Conservation (phyloP, 495 filamentous ascomycete genomes). For the Aspergillus nidulans region DNA sequence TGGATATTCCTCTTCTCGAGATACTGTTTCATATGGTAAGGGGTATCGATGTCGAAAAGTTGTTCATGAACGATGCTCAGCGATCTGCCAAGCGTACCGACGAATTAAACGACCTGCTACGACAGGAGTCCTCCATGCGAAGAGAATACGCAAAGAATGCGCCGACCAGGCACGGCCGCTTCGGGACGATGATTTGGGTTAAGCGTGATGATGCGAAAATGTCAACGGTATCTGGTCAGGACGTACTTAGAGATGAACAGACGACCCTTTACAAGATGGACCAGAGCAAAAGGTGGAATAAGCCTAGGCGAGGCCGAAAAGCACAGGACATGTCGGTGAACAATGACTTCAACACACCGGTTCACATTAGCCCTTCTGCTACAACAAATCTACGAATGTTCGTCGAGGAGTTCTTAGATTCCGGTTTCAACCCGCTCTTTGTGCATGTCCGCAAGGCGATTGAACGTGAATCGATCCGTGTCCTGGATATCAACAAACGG, state of each 20-base stretch:
- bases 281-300: conserved; percentile 82
- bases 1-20: conserved; percentile 84
- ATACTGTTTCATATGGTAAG: conserved; percentile 89
- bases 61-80: conserved; percentile 79
- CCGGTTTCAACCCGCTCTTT: conserved; percentile 93
- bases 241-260: conserved; percentile 69
- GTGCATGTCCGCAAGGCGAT: conserved; percentile 80
- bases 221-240: conserved; percentile 83
- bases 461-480: conserved; percentile 83
- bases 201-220: conserved; percentile 77
- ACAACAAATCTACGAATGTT: conserved; percentile 71
- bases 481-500: conserved; percentile 63
- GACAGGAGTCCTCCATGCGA: conserved; percentile 75
- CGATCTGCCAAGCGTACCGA: conserved; percentile 60
- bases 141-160: conserved; percentile 72
- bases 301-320: conserved; percentile 59
- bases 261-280: conserved; percentile 83
- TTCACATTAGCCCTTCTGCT: conserved; percentile 62
- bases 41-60: conserved; percentile 75
- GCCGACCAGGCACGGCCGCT: conserved; percentile 86
- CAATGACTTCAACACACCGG: conserved; percentile 71
- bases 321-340: conserved; percentile 58
- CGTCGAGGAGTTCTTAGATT: conserved; percentile 91
- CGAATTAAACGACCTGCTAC: conserved; percentile 69
- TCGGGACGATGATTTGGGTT: conserved; percentile 97